Base-by-base conservation (phyloP, 352 stramenopile species). In the Pythium plurisporium region DNA sequence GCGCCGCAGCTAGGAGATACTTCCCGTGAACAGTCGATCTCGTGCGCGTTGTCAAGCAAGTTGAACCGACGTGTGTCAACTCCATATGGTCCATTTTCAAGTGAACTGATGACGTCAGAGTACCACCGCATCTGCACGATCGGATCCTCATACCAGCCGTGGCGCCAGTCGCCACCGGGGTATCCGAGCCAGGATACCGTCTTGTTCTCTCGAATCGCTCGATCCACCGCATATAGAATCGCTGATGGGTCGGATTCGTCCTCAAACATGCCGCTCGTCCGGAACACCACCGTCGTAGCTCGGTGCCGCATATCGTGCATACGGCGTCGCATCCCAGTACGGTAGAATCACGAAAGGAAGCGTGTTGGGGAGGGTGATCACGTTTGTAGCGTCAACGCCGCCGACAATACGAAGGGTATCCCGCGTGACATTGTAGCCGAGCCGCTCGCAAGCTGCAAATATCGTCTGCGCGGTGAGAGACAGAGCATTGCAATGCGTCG, bases 101-200 rank as follows among this genome's bases (percentile, higher is more conserved):
- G 20, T 0, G 53, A 44, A 20, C 51, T 68, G 7, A 62, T 49
- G 9, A 70, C 22, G 20, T 72, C 55, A 3, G 55, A 60, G 38
- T 60, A 62, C 65, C 58, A 77, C 4, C 46, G 50, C 33, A 34
- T 41, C 0, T 51, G 29, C 0, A 31, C 53, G 1, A 34, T 11
- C 1, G 23, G n/a, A 20, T 67, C 61, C 23, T 61, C 57, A 41
- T 64, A 65, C 64, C 70, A 75, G 1, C 64, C 67, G 36, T 78
- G 71, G 1, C 40, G 37, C 70, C 70, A 73, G 29, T 50, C 50
- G 8, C 69, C 65, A 20, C 59, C 58, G 7, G 53, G 33, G 14
- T 45, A 40, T 1, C n/a, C 17, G 3, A 77, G 46, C 50, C 46
- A 70, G 34, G 65, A 42, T 2, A 23, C 37, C 1, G 66, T 77